Conservation (phyloP, 2,329 filamentous ascomycete species). For the Aspergillus sp. region DNA sequence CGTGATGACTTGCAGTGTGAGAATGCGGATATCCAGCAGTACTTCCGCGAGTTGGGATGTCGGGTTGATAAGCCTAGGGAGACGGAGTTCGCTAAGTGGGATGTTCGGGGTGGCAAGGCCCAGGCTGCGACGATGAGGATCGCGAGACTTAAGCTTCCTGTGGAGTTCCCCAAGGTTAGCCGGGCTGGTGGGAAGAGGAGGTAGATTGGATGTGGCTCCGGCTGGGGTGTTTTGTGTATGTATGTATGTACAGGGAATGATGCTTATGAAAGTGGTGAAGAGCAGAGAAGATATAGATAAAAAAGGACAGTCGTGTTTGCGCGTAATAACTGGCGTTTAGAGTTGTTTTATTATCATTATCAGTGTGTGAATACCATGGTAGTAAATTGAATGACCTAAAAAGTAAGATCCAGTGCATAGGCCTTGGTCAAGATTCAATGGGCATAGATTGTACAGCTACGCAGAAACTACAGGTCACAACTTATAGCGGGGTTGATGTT, state of each 20-base stretch:
- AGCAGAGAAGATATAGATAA: background rate
- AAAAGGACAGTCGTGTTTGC: background rate
- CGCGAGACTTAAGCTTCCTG: conserved; percentile 72
- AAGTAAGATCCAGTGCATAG: background rate
- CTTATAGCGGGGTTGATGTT: background rate
- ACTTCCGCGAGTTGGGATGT: conserved; percentile 49
- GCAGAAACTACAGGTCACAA: background rate
- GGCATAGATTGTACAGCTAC: background rate
- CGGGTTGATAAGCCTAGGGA: conserved; percentile 42
- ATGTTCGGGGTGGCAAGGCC: conserved; percentile 56
- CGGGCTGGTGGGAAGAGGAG: conserved; percentile 32
- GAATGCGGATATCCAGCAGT: conserved; percentile 34
- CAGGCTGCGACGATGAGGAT: conserved; percentile 55
- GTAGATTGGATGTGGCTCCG: background rate
- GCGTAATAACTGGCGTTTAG: background rate
- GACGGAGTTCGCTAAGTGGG: conserved; percentile 42
- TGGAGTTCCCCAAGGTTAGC: conserved; percentile 73
- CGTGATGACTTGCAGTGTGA: conserved; percentile 46
- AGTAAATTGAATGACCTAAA: no score
- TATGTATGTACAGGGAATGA: no score
- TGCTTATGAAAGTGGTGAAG: no score
- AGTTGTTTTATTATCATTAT: background rate
- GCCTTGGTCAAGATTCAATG: background rate
- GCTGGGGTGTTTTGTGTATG: no score
- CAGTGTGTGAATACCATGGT: background rate